phyloP scores from a whole-genome alignment of 2,329 filamentous ascomycete species.

The Mycosphaerella arachidis region DNA sequence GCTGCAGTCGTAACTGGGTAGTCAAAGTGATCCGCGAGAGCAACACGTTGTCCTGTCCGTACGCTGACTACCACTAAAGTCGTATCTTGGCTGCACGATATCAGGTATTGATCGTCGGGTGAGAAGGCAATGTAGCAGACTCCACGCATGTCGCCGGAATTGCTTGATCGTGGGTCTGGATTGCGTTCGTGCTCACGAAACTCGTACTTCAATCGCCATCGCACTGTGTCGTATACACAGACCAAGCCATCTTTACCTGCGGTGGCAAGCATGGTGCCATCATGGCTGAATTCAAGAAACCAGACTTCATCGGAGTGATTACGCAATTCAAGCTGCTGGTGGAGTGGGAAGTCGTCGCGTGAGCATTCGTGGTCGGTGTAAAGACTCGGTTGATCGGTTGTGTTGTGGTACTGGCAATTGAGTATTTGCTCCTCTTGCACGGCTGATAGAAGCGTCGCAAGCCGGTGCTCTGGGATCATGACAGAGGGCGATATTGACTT shows the following conservation, averaged over 20 bases:
- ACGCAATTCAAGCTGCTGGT: constrained; percentile 64
- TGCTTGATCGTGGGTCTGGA: constrained; percentile 10
- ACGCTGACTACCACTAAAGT: constrained; percentile 33
- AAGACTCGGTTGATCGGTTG: constrained; percentile 69
- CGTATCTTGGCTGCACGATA: constrained; percentile 62
- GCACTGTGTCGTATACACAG: constrained; percentile 73
- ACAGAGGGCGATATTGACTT: constrained; percentile 90
- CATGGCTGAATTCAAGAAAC: constrained; percentile 85
- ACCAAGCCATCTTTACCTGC: constrained; percentile 72
- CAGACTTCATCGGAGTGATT: constrained; percentile 81
- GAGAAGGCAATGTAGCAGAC: constrained; percentile 86
- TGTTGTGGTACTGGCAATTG: constrained; percentile 85
- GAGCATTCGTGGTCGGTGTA: constrained; percentile 88
- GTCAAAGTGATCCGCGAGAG: constrained; percentile 64
- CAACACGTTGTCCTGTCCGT: constrained; percentile 53
- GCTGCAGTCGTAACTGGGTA: constrained; percentile 83
- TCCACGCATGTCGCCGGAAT: constrained; percentile 38
- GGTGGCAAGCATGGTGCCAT: constrained; percentile 76
- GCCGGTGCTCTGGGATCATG: constrained; percentile 89
- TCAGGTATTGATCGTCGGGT: constrained; percentile 79
- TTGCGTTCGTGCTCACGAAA: constrained; percentile 31
- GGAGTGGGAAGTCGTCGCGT: constrained; percentile 70
- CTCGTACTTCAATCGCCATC: constrained; percentile 59
- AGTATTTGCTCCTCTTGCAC: constrained; percentile 80
- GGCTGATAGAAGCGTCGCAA: constrained; percentile 75